Base-by-base conservation (phyloP, 345 rosid genomes). In the Bruguiera gymnorhiza region DNA sequence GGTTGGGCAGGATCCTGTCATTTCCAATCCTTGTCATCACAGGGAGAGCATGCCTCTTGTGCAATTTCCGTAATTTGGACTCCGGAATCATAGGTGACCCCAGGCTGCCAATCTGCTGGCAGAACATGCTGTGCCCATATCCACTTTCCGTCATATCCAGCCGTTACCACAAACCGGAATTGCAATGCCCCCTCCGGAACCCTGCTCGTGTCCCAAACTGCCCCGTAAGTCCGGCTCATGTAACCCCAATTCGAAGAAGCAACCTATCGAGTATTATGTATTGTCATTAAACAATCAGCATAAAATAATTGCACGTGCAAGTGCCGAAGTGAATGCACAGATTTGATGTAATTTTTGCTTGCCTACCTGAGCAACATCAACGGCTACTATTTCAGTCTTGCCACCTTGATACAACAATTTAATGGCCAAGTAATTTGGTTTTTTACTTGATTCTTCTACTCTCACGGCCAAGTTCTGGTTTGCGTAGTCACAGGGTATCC, bases 131-230 rank as follows among this genome's bases (percentile, higher is more conserved):
- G 56, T 1, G 97, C 85, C 97, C 92, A 92, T 46, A 88, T 62
- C 89, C 83, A 82, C 65, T 89, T 90, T 16, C 99, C 97, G 67
- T 95, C 99, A 18, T 74, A 95, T n/a, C 99, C 99, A 2, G 85
- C 75, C 0, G 97, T 95, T 0, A 92, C 84, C 39, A 90, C 82
- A 51, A 95, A 86, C 63, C 96, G 76, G 74, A 91, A 87, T 65
- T 95, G 97, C 43, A 95, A 23, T 19, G 90, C 83, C 29, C 96
- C 97, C 0, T 70, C 76, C 5, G 99, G 97, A 13, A 85, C 91
- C 50, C 86, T 78, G 60, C 82, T 82, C 2, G 97, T 82, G 65
- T 76, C 81, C 97, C 97, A 91, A 2, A 95, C 87, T 0, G 99
- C 96, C 4, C 97, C 99, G 19, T 81, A 39, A 70, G 80, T 87